Conservation (phyloP, 768 basidiomycete species). For the Russula emetica region DNA sequence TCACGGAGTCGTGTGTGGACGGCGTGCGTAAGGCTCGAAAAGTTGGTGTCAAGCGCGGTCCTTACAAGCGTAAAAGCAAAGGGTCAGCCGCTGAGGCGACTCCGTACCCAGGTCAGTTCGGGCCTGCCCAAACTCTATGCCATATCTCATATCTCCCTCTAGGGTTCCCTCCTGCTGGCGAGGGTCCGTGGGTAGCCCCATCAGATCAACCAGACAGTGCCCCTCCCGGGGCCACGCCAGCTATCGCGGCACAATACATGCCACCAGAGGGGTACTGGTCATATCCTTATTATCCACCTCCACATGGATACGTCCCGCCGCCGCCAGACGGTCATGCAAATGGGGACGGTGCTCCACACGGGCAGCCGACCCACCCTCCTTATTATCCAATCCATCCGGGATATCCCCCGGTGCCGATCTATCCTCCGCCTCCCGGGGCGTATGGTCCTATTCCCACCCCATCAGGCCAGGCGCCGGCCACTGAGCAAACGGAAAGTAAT, state of each 20-base stretch:
- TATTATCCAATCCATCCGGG: constrained; percentile 40
- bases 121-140: neutral
- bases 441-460: constrained; percentile 23
- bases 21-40: constrained; percentile 63
- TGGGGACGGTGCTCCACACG: constrained; percentile 36
- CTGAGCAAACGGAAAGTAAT: constrained; percentile 27
- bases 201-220: constrained; percentile 29
- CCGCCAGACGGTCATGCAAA: constrained; percentile 35
- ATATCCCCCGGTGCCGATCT: constrained; percentile 34
- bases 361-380: constrained; percentile 36
- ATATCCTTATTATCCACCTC: constrained; percentile 44
- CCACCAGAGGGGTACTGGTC: constrained; percentile 44
- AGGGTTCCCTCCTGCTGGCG: constrained; percentile 30
- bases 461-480: constrained; percentile 2
- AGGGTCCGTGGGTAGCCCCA: constrained; percentile 35
- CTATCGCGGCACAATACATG: constrained; percentile 34
- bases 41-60: constrained; percentile 54
- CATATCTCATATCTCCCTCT: constrained; percentile 13
- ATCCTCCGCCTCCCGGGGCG: constrained; percentile 32
- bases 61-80: constrained; percentile 53
- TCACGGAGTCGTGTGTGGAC: constrained; percentile 53
- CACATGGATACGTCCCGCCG: constrained; percentile 39
- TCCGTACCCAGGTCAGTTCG: constrained; percentile 29
- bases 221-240: constrained; percentile 27
- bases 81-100: constrained; percentile 25